Evolutionary conservation across 805 yeast species (phyloP).

Genomic region (Candida germanica): DNA sequence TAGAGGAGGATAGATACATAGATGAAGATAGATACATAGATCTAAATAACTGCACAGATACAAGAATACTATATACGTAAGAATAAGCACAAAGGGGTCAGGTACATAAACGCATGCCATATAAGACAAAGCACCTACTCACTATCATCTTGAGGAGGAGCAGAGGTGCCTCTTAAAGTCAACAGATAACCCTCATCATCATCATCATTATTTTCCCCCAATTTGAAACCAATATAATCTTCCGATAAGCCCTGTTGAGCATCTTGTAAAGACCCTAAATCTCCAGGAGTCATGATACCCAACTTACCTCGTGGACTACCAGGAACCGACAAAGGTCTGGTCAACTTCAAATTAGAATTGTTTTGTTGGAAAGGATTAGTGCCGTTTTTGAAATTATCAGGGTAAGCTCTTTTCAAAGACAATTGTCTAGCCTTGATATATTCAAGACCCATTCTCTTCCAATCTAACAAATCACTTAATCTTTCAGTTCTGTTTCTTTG

Average conservation of each 20-base stretch:
- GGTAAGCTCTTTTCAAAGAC: conserved; percentile 90
- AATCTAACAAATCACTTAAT: conserved; percentile 85
- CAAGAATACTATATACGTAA: too few relatives aligned
- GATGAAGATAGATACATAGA: too few relatives aligned
- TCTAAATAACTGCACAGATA: too few relatives aligned
- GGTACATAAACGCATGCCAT: too few relatives aligned
- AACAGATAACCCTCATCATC: conserved; percentile 42
- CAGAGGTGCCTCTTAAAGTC: conserved; percentile 49
- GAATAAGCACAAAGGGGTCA: too few relatives aligned
- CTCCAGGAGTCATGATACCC: conserved; percentile 95
- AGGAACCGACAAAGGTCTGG: conserved; percentile 94
- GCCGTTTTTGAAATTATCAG: conserved; percentile 66
- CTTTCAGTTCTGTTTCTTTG: conserved; percentile 97
- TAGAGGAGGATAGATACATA: too few relatives aligned
- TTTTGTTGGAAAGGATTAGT: conserved; percentile 43
- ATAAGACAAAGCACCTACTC: too few relatives aligned
- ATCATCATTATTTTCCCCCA: conserved; percentile 38
- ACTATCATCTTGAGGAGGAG: conserved; percentile 32
- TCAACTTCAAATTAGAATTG: conserved; percentile 59
- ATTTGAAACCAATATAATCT: conserved; percentile 66
- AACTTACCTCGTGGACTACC: conserved; percentile 84
- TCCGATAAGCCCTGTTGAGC: conserved; percentile 65
- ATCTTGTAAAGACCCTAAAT: conserved; percentile 93
- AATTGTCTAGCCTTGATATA: conserved; percentile 92
- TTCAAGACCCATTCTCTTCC: conserved; percentile 98